Evolutionary conservation across 1,139 yeast genomes (phyloP).

Genomic region (Eremothecium gossypii): DNA sequence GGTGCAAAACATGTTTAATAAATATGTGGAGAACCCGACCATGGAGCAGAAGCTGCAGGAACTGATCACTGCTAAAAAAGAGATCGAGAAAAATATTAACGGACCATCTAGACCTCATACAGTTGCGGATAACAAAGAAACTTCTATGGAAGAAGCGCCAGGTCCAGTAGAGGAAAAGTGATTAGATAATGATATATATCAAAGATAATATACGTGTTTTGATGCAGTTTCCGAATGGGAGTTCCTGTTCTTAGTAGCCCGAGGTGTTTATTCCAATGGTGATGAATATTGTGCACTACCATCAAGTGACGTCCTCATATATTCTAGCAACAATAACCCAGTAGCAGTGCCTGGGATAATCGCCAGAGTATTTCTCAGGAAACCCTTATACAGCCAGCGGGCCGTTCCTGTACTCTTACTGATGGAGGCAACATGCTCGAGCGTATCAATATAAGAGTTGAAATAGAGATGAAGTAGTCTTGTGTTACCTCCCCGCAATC

Average conservation of each 20-base stretch:
- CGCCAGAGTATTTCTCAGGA: conserved; percentile 58
- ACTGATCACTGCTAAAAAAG: conserved; percentile 30
- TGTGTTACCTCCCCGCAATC: conserved; percentile 13
- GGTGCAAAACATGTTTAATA: conserved; percentile 41
- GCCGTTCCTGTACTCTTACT: conserved; percentile 53
- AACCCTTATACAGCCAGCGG: conserved; percentile 70
- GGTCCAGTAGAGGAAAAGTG: no score
- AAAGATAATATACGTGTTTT: no score
- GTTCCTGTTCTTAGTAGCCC: no score
- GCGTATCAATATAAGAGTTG: conserved; percentile 67
- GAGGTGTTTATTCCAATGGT: no score
- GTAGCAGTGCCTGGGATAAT: conserved; percentile 83
- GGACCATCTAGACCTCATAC: no score
- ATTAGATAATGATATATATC: no score
- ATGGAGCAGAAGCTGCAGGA: conserved; percentile 34
- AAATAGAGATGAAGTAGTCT: conserved; percentile 33
- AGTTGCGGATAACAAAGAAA: no score
- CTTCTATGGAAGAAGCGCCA: no score
- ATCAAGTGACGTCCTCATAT: conserved; percentile 39
- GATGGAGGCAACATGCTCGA: conserved; percentile 43
- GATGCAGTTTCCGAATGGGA: no score
- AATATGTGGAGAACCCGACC: conserved; percentile 36
- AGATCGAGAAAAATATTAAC: conserved; percentile 17
- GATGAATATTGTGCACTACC: no score
- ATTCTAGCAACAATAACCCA: conserved; percentile 77